Base-by-base conservation (phyloP, 331 rosid species). In the Pyracantha coccinea region DNA sequence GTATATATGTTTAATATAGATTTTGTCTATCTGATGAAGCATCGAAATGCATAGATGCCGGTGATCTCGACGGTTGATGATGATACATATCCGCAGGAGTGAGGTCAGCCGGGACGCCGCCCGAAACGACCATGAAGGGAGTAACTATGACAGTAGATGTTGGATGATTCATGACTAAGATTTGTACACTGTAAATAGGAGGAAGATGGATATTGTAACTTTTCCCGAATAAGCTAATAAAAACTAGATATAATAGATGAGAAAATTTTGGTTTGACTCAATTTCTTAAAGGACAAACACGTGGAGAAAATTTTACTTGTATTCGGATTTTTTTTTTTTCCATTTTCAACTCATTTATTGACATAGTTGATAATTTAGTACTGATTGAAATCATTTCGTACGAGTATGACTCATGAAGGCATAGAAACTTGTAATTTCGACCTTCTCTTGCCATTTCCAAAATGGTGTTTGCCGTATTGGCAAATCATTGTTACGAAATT, bases 111-210 rank as follows among this genome's bases (percentile, higher is more conserved):
- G 72, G 71, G 50, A 19, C 11, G 10, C 55, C 4, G 55, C 9
- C 55, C 4, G 9, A 50, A 6, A 6, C 55, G 4, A 50, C 55
- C 55, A 17, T 6, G 4, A 50, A 16, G 20, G 20, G 55, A 50
- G 55, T 6, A 16, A 50, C 9, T 0, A 50, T 50, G 55, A 16
- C 55, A 0, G 55, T 16, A 50, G 55, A 50, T 50, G 20, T 54
- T 20, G 14, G 70, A 24, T 13, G 74, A 50, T 44, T 66, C 69
- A 23, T 52, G 69, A 31, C 73, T 41, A 74, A 66, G 74, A 74
- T 31, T 20, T 78, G 44, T 75, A 66, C 23, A 12, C 32, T 80
- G 82, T 79, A 72, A 76, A 62, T 54, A 77, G 68, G 59, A 57
- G 35, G 41, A 16, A 16, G 19, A 47, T 2, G 54, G 3, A 47